phyloP scores from a whole-genome alignment of 2,329 filamentous ascomycete species.

The Lachnellula arida region DNA sequence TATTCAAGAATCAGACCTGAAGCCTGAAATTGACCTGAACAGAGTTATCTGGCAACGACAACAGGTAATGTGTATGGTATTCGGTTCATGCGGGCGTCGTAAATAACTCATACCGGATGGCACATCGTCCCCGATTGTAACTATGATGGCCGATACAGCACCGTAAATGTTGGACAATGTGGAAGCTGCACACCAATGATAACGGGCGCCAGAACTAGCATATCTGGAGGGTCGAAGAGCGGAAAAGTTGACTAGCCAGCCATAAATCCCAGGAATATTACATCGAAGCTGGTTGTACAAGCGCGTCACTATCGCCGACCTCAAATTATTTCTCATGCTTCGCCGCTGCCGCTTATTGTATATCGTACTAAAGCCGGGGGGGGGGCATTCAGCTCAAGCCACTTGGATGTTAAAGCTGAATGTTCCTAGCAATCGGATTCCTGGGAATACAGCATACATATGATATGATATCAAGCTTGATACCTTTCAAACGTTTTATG shows the following conservation, averaged over 20 bases:
- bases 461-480: not conserved
- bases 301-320: not conserved
- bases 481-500: not conserved
- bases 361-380: not conserved
- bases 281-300: not conserved
- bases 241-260: too few relatives aligned
- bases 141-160: not conserved
- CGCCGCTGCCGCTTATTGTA: not conserved
- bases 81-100: not conserved
- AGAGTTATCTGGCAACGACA: not conserved
- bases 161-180: not conserved
- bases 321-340: not conserved
- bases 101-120: not conserved
- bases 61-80: not conserved
- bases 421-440: not conserved
- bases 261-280: not conserved
- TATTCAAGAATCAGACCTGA: constrained; percentile 51
- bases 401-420: not conserved
- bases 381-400: not conserved
- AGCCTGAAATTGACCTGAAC: not conserved
- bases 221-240: too few relatives aligned
- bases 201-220: not conserved
- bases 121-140: not conserved
- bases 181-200: not conserved
- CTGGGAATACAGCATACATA: not conserved